Percentiles rank a stretch among this genome's conserved stretches.
Evolutionary conservation across 208 protist genomes (phyloP).

Genomic region (Angomonas deanei): DNA sequence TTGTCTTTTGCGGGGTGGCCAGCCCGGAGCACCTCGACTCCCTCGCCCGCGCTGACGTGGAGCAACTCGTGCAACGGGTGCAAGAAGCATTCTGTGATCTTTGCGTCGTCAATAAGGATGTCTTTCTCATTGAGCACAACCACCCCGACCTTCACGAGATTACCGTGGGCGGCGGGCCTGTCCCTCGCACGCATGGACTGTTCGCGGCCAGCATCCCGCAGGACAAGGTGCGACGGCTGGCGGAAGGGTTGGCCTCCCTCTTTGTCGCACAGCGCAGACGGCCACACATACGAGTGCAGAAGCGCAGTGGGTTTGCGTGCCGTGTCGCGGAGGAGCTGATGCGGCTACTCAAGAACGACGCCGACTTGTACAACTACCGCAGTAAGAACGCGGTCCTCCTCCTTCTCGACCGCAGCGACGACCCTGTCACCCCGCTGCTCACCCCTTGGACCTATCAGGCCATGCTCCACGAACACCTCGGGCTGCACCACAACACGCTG

Average conservation of each 20-base stretch:
- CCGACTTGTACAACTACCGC: slow-evolving; percentile 86
- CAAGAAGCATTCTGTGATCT: slow-evolving; percentile 96
- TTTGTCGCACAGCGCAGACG: slow-evolving; percentile 72
- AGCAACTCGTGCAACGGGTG: slow-evolving; percentile 82
- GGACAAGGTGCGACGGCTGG: slow-evolving; percentile 29
- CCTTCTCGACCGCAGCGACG: slow-evolving; percentile 81
- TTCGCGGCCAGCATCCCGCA: slow-evolving; percentile 28
- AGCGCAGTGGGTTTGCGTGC: slow-evolving; percentile 50
- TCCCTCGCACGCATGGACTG: slow-evolving; percentile 19
- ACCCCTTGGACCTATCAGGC: slow-evolving; percentile 99
- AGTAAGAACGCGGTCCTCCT: slow-evolving; percentile 54
- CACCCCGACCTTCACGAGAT: neutral
- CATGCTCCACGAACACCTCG: slow-evolving; percentile 98
- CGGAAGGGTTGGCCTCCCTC: slow-evolving; percentile 66
- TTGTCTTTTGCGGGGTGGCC: slow-evolving; percentile 91
- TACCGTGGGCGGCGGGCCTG: slow-evolving; percentile 3
- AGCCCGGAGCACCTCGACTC: slow-evolving; percentile 66
- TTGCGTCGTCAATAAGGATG: slow-evolving; percentile 86
- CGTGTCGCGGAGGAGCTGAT: slow-evolving; percentile 72
- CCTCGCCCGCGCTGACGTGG: slow-evolving; percentile 93
- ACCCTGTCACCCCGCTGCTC: slow-evolving; percentile 96
- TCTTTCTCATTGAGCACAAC: slow-evolving; percentile 50
- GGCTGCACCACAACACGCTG: slow-evolving; percentile 91
- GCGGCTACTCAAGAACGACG: slow-evolving; percentile 64
- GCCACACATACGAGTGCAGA: slow-evolving; percentile 68